Percentiles rank a stretch among this genome's conserved stretches.
phyloP scores from a whole-genome alignment of 2,329 filamentous ascomycete species.

The Eurotiales sp. region DNA sequence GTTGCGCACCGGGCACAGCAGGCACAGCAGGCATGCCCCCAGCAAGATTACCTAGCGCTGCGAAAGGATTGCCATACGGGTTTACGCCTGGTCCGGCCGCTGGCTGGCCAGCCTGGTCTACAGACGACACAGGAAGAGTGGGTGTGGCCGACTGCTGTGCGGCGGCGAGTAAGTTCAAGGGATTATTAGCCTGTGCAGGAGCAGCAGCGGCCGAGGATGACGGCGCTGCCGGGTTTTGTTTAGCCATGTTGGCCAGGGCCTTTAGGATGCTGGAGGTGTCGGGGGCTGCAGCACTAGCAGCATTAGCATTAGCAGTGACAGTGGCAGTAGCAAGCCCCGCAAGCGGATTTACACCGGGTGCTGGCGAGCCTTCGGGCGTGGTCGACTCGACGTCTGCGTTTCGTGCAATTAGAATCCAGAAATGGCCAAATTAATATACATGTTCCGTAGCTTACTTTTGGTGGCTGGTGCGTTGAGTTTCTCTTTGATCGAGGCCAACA shows the following conservation, averaged over 20 bases:
- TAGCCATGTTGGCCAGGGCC: constrained; percentile 74
- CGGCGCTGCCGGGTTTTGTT: constrained; percentile 61
- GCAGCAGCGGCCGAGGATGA: constrained; percentile 32
- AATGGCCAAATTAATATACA: background rate
- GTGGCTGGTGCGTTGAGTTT: constrained; percentile 62
- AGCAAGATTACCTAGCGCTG: constrained; percentile 41
- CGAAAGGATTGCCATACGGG: constrained; percentile 47
- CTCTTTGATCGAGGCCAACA: constrained; percentile 80
- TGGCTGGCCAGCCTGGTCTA: constrained; percentile 42
- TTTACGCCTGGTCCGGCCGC: constrained; percentile 56
- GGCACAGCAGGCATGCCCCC: constrained; percentile 37
- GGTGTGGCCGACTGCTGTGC: constrained; percentile 38
- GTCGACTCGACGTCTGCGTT: constrained; percentile 60
- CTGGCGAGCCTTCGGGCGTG: constrained; percentile 59
- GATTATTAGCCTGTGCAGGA: constrained; percentile 38
- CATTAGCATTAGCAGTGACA: constrained; percentile 20
- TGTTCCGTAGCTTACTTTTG: constrained; percentile 58
- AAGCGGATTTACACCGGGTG: constrained; percentile 41
- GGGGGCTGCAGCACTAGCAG: constrained; percentile 37
- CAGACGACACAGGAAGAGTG: constrained; percentile 38
- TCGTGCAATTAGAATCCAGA: background rate
- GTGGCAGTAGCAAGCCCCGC: no score
- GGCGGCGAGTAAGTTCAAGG: constrained; percentile 50
- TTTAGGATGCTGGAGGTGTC: constrained; percentile 68
- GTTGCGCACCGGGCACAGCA: constrained; percentile 34